Evolutionary conservation across 331 rosid species (phyloP), one percentile per base, ranked within the genome.

Genomic region (Erythrophleum ivorense): DNA sequence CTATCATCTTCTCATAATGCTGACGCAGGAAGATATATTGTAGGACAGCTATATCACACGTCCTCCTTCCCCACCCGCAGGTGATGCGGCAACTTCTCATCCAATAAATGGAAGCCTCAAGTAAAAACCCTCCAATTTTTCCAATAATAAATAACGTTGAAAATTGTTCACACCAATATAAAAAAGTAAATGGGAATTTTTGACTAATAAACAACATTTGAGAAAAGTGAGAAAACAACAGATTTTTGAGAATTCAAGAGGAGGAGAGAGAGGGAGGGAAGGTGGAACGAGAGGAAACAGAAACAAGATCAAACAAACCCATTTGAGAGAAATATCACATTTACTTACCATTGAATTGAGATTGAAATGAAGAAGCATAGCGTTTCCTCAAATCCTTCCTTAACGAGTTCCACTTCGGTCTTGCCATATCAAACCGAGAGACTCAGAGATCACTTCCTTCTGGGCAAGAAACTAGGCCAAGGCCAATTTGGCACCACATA

Each of bases 401-500:
- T 5, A 43, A 1, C 55, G 41, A 40, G 1, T 5, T 21, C 57
- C 54, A 2, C 3, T 68, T 19, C 73, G 10, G 75, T 70, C 19
- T 46, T 70, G 75, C 75, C 75, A 3, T 46, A 70, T 70, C 55
- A 70, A 70, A 70, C 75, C 7, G 19, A 11, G 9, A 70, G 75
- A 46, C 57, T 70, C 24, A 21, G 58, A 70, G 75, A 70, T 46
- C 57, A 70, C 50, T 70, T 16, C 58, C 57, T 70, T 12, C 57
- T 46, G 0, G 75, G 75, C 58, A 70, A 70, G 75, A 70, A 70
- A 15, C 19, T 70, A 10, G 76, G 76, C 11, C 60, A 49, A 14
- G 76, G 76, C 45, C 76, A 71, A 71, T 71, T 71, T 16, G 93
- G 93, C 14, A 89, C 89, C 34, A 89, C 89, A 0, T 89, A 89